Evolutionary conservation across 306 rosid species (phyloP).

Genomic region (Boehmeria nivea): DNA sequence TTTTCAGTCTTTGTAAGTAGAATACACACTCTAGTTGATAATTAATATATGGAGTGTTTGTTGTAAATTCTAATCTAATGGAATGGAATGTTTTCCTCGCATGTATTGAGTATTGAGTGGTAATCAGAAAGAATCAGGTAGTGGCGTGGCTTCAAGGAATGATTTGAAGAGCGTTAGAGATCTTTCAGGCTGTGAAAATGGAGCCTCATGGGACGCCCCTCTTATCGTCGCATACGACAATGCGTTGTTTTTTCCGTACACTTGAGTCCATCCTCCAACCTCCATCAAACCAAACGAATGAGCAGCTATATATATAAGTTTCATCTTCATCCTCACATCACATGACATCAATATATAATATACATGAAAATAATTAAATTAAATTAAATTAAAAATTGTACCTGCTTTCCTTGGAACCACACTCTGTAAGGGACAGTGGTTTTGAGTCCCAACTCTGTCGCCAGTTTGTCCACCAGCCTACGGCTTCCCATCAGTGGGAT

Average conservation of each 20-base stretch:
- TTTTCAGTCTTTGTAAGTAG: too few relatives aligned
- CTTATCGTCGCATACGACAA: slow-evolving; percentile 35
- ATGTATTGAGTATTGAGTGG: too few relatives aligned
- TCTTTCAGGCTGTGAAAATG: slow-evolving; percentile 35
- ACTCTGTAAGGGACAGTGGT: slow-evolving; percentile 29
- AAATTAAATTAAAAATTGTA: not conserved
- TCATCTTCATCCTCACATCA: not conserved
- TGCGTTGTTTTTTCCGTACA: slow-evolving; percentile 21
- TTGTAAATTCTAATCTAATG: too few relatives aligned
- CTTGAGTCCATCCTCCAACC: slow-evolving; percentile 48
- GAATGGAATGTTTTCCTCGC: too few relatives aligned
- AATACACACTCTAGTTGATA: too few relatives aligned
- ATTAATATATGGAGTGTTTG: too few relatives aligned
- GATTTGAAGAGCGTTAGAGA: slow-evolving; percentile 30
- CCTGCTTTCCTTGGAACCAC: slow-evolving; percentile 33
- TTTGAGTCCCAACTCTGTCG: slow-evolving; percentile 16
- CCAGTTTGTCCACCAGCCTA: slow-evolving; percentile 16
- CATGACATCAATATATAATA: too few relatives aligned
- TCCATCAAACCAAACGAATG: not conserved
- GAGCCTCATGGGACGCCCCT: slow-evolving; percentile 40
- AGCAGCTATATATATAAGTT: not conserved
- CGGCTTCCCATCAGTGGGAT: slow-evolving; percentile 29
- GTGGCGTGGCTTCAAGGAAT: slow-evolving; percentile 33
- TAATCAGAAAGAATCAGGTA: slow-evolving; percentile 21
- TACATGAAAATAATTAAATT: not conserved